Percentiles rank a stretch among this genome's conserved stretches.
Conservation (phyloP, 768 basidiomycete genomes). For the Lentinula sp. region DNA sequence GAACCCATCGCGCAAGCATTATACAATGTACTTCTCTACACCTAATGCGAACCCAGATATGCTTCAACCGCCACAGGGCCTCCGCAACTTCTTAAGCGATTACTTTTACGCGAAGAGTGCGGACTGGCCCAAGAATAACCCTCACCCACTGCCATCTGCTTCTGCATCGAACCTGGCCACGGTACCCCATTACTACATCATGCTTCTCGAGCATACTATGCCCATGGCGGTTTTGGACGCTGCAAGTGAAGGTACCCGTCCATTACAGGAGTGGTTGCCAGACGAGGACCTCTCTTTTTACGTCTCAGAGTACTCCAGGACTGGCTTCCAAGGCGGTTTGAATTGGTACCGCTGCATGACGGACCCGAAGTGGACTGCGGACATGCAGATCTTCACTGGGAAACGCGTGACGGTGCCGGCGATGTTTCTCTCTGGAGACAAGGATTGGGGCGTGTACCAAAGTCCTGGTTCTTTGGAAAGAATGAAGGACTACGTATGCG, state of each 20-base stretch:
- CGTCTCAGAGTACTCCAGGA: slow-evolving; percentile 39
- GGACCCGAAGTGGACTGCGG: slow-evolving; percentile 27
- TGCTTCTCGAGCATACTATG: slow-evolving; percentile 51
- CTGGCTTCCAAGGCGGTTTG: slow-evolving; percentile 61
- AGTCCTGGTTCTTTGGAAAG: slow-evolving; percentile 37
- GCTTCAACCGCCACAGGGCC: slow-evolving; percentile 33
- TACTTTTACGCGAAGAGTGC: slow-evolving; percentile 59
- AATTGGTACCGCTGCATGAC: slow-evolving; percentile 46
- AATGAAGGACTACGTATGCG: slow-evolving; percentile 33
- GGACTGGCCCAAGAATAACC: slow-evolving; percentile 38
- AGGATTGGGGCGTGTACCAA: slow-evolving; percentile 62
- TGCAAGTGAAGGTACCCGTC: slow-evolving; percentile 4
- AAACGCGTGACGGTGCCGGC: slow-evolving; percentile 45
- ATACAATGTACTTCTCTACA: slow-evolving; percentile 43
- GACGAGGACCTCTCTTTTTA: slow-evolving; percentile 45
- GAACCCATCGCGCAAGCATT: slow-evolving; percentile 52
- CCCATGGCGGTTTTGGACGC: slow-evolving; percentile 34
- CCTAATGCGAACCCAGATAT: slow-evolving; percentile 42
- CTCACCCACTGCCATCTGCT: slow-evolving; percentile 28
- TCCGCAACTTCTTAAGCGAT: slow-evolving; percentile 42
- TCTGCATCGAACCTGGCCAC: slow-evolving; percentile 28
- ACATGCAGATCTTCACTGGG: slow-evolving; percentile 38
- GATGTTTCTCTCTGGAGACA: slow-evolving; percentile 49
- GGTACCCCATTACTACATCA: slow-evolving; percentile 57
- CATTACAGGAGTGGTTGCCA: slow-evolving; percentile 36